Percentiles rank a stretch among this genome's conserved stretches.
Evolutionary conservation across 2,329 filamentous ascomycete species (phyloP).

Genomic region (Epichloe gansuensis): DNA sequence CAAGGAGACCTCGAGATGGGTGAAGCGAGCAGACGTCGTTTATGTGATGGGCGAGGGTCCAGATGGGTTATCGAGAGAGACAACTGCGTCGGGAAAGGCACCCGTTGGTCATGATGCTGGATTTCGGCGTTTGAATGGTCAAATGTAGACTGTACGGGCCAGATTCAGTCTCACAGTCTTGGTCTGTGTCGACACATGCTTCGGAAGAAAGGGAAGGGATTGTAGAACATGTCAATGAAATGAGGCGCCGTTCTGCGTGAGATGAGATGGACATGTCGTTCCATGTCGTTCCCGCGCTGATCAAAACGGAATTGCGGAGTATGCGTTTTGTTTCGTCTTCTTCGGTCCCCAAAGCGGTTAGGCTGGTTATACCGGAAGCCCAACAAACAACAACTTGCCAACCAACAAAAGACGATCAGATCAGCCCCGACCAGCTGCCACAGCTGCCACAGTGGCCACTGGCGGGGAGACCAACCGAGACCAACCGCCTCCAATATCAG

Average conservation of each 20-base stretch:
- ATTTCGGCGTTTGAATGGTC: neutral
- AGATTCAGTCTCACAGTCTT: neutral
- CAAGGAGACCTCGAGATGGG: neutral
- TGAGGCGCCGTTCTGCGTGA: neutral
- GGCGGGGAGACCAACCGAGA: neutral
- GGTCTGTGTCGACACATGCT: neutral
- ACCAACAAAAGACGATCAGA: too few relatives aligned
- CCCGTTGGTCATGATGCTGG: constrained; percentile 1
- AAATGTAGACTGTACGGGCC: neutral
- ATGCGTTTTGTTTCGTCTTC: neutral
- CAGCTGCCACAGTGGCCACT: neutral
- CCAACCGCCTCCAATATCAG: neutral
- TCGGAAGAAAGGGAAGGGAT: neutral
- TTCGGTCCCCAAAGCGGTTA: constrained; percentile 14
- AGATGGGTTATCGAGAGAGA: neutral
- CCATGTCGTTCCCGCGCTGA: neutral
- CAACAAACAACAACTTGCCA: neutral
- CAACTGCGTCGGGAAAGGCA: neutral
- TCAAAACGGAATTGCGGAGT: neutral
- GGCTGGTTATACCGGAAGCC: neutral
- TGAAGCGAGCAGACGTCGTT: neutral
- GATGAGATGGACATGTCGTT: too few relatives aligned
- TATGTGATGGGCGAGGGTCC: neutral
- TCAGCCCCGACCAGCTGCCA: neutral
- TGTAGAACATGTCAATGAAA: neutral